Conservation (phyloP, 2,329 filamentous ascomycete species). For the Tolypocladium cylindrosporum region DNA sequence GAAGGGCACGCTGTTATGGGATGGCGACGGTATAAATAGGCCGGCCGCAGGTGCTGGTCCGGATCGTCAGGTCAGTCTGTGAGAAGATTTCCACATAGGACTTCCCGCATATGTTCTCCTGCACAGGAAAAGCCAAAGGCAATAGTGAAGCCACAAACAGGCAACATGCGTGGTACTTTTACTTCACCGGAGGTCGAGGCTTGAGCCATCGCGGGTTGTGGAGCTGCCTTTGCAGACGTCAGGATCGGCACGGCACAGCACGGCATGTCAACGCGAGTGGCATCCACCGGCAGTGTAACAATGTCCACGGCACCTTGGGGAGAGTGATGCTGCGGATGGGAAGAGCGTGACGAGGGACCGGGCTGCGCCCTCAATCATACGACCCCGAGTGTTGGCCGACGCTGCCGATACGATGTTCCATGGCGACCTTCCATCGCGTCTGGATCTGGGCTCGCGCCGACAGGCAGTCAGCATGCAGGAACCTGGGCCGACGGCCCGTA, state of each 20-base stretch:
- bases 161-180: not conserved
- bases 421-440: not conserved
- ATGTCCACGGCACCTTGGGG: not conserved
- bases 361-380: not conserved
- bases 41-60: not conserved
- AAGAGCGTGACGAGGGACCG: not conserved
- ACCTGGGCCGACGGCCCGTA: not conserved
- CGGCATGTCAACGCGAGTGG: not conserved
- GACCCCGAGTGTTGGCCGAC: not conserved
- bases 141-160: not conserved
- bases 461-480: not conserved
- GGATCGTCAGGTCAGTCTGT: not conserved
- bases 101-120: too few species aligned
- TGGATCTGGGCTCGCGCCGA: not conserved
- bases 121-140: not conserved
- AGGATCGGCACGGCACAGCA: not conserved
- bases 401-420: not conserved
- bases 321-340: not conserved
- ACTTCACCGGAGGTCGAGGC: not conserved
- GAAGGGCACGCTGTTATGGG: not conserved
- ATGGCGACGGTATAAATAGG: not conserved
- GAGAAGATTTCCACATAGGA: not conserved
- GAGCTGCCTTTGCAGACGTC: not conserved
- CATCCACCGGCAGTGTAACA: not conserved
- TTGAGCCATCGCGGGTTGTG: not conserved